Conservation (phyloP, 148 eudicot species). For the Cornus florida region DNA sequence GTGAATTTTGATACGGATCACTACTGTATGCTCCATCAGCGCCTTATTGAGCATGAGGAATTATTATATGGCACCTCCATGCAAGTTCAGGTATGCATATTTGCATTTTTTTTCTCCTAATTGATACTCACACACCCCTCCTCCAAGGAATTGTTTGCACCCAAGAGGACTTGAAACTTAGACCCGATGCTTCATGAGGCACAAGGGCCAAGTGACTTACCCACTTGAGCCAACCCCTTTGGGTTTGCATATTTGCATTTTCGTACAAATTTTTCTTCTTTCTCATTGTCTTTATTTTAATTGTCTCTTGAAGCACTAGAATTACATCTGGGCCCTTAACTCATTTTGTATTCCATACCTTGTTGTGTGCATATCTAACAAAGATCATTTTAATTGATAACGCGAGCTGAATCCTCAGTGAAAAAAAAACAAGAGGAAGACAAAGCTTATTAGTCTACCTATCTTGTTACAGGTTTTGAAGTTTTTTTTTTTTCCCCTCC, state of each 20-base stretch:
- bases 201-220: too few species aligned
- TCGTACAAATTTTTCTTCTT: not conserved
- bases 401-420: not conserved
- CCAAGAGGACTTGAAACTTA: too few species aligned
- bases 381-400: not conserved
- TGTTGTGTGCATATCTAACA: not conserved
- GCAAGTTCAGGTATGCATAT: conserved; percentile 69
- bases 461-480: too few species aligned
- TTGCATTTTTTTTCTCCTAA: not conserved
- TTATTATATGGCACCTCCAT: conserved; percentile 69
- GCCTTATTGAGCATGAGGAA: conserved; percentile 96
- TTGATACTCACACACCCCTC: too few species aligned
- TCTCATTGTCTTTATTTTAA: not conserved
- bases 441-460: too few species aligned
- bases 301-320: not conserved
- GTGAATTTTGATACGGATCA: conserved; percentile 91
- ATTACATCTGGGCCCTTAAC: not conserved
- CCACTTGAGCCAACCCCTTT: too few species aligned
- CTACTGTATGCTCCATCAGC: conserved; percentile 82
- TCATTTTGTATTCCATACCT: not conserved
- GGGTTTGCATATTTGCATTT: conserved; percentile 33
- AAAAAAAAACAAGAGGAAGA: not conserved
- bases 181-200: too few species aligned
- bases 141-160: too few species aligned
- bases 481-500: too few species aligned